Conservation (phyloP, 108 stramenopile genomes). For the Fistulifera pelliculosa region DNA sequence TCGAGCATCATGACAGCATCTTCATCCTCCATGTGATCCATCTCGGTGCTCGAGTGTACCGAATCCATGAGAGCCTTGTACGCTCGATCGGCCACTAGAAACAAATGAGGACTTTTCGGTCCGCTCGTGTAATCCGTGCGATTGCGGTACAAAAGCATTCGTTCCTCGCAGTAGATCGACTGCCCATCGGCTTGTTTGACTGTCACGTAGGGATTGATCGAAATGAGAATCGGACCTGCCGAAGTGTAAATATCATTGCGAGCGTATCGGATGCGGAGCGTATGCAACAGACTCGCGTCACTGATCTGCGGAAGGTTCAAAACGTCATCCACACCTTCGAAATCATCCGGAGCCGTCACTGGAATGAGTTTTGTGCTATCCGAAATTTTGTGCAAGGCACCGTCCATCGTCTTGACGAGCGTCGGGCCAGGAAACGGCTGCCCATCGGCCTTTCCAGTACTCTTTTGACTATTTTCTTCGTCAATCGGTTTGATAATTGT, state of each 20-base stretch:
- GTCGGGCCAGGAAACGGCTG: conserved; percentile 32
- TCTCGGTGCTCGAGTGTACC: conserved; percentile 15
- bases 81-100: conserved; percentile 82
- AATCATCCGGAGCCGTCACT: conserved; percentile 61
- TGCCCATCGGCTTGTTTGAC: conserved; percentile 33
- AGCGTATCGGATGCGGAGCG: conserved; percentile 78
- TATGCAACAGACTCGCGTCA: conserved; percentile 78
- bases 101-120: conserved; percentile 68
- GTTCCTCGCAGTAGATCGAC: conserved; percentile 61
- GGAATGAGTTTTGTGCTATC: conserved; percentile 43
- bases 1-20: conserved; percentile 38
- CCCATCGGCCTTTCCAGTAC: conserved; percentile 7
- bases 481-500: conserved; percentile 66
- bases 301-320: conserved; percentile 73
- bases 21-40: conserved; percentile 42
- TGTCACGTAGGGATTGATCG: conserved; percentile 91
- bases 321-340: conserved; percentile 69
- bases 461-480: conserved; percentile 14
- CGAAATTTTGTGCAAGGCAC: conserved; percentile 68
- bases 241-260: conserved; percentile 90
- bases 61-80: conserved; percentile 60
- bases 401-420: conserved; percentile 77
- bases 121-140: conserved; percentile 10
- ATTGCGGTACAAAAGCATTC: conserved; percentile 60
- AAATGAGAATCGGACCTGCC: conserved; percentile 92